Evolutionary conservation across 768 basidiomycete genomes (phyloP).

Genomic region (Collybia mongolica): DNA sequence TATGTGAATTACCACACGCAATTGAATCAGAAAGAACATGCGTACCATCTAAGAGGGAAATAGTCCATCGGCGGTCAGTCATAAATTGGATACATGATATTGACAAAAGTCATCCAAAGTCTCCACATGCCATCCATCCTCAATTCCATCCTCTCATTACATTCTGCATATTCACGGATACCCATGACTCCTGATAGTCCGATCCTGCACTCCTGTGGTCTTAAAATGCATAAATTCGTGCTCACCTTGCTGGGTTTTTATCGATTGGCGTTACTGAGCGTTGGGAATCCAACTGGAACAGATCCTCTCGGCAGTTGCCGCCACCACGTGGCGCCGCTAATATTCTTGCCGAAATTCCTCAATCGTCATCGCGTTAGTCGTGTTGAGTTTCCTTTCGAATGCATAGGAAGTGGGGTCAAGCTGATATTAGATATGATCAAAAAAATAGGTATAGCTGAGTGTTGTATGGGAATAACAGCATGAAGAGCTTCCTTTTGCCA

Average conservation of each 20-base stretch:
- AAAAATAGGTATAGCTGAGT: too few relatives aligned
- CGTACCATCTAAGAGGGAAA: slow-evolving; percentile 38
- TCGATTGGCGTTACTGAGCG: slow-evolving; percentile 23
- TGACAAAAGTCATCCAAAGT: slow-evolving; percentile 33
- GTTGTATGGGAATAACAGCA: too few relatives aligned
- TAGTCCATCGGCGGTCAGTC: slow-evolving; percentile 1
- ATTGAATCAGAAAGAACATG: slow-evolving; percentile 5
- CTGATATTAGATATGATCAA: too few relatives aligned
- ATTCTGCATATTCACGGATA: slow-evolving; percentile 13
- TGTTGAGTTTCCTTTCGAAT: too few relatives aligned
- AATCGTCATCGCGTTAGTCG: too few relatives aligned
- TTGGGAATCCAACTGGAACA: slow-evolving; percentile 9
- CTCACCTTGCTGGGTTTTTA: slow-evolving; percentile 65
- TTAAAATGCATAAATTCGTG: slow-evolving; percentile 27
- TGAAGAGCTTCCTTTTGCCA: too few relatives aligned
- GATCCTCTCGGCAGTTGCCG: slow-evolving; percentile 18
- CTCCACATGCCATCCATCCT: slow-evolving; percentile 40
- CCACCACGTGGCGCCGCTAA: slow-evolving; percentile 8
- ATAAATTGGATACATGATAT: slow-evolving; percentile 2
- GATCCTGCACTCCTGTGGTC: slow-evolving; percentile 9
- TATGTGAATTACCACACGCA: slow-evolving; percentile 12
- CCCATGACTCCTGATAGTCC: slow-evolving; percentile 15
- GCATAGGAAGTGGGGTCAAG: too few relatives aligned
- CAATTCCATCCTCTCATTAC: slow-evolving; percentile 16
- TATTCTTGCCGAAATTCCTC: too few relatives aligned